Evolutionary conservation across 1,284 basidiomycete genomes (phyloP).

Genomic region (Naganishia albida): DNA sequence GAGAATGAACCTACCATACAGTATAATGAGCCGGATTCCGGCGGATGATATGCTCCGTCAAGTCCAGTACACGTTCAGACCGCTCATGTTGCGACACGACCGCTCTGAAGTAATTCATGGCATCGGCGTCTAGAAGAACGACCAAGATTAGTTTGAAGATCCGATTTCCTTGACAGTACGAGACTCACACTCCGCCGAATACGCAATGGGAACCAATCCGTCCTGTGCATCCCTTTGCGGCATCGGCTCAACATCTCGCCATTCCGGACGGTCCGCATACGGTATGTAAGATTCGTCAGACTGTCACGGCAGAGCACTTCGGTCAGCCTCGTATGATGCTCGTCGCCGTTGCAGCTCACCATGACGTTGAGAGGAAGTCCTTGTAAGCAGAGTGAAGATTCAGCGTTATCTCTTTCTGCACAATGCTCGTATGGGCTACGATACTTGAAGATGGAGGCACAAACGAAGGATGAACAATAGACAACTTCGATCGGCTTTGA

Average conservation of each 20-base stretch:
- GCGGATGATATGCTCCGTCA: constrained; percentile 81
- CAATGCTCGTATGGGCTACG: too few species aligned
- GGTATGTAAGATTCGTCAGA: constrained; percentile 50
- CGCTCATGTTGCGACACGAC: constrained; percentile 73
- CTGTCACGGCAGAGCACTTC: neutral
- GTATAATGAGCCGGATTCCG: constrained; percentile 92
- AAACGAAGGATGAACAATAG: neutral
- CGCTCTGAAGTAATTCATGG: constrained; percentile 86
- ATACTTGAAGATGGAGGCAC: neutral
- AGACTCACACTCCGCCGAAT: constrained; percentile 74
- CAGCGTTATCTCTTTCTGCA: too few species aligned
- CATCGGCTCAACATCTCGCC: constrained; percentile 75
- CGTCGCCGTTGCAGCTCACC: neutral
- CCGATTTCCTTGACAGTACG: neutral
- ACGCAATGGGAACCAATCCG: constrained; percentile 85
- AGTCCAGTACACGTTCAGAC: constrained; percentile 72
- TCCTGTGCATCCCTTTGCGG: constrained; percentile 74
- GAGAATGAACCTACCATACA: constrained; percentile 67
- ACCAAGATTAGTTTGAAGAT: constrained; percentile 8
- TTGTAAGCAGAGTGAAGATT: neutral
- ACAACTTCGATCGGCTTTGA: constrained; percentile 11
- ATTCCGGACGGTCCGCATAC: constrained; percentile 68
- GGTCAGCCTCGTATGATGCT: too few species aligned
- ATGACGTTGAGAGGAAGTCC: neutral
- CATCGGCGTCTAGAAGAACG: constrained; percentile 73